phyloP scores from a whole-genome alignment of 352 stramenopile genomes.

The Phytophthora macrochlamydospora region DNA sequence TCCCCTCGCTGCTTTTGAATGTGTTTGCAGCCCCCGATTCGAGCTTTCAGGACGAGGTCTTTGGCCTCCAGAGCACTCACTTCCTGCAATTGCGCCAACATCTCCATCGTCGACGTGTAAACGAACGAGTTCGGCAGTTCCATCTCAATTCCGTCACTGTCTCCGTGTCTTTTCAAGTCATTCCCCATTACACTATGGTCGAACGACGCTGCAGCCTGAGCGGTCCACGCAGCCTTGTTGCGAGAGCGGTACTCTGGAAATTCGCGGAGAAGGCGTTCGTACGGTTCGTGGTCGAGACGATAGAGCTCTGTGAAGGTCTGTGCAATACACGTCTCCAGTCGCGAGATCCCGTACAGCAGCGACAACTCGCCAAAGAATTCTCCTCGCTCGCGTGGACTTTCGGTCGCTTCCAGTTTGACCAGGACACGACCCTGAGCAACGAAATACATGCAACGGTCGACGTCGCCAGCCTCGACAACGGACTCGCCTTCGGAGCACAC shows the following conservation, averaged over 20 bases:
- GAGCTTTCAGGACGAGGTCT: neutral
- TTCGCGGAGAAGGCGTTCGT: neutral
- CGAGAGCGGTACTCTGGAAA: neutral
- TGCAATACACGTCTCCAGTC: neutral
- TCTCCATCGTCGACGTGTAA: neutral
- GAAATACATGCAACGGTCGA: neutral
- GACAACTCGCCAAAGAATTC: slow-evolving; percentile 1
- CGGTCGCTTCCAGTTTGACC: neutral
- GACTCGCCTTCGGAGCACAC: neutral
- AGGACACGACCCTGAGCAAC: neutral
- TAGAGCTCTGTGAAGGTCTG: neutral
- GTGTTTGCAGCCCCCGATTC: neutral
- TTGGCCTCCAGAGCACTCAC: neutral
- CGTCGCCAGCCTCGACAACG: neutral
- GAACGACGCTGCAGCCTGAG: neutral
- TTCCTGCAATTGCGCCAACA: neutral
- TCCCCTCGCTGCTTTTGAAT: neutral
- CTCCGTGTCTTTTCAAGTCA: neutral
- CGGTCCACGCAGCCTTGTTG: neutral
- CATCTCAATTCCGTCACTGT: neutral
- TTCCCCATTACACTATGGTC: neutral
- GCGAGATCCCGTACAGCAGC: neutral
- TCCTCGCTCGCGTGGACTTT: neutral
- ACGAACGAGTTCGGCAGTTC: neutral
- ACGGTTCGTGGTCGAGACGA: neutral